Percentiles rank a stretch among this genome's conserved stretches.
Conservation (phyloP, 257 asterid species). For the Przewalskia tangutica region DNA sequence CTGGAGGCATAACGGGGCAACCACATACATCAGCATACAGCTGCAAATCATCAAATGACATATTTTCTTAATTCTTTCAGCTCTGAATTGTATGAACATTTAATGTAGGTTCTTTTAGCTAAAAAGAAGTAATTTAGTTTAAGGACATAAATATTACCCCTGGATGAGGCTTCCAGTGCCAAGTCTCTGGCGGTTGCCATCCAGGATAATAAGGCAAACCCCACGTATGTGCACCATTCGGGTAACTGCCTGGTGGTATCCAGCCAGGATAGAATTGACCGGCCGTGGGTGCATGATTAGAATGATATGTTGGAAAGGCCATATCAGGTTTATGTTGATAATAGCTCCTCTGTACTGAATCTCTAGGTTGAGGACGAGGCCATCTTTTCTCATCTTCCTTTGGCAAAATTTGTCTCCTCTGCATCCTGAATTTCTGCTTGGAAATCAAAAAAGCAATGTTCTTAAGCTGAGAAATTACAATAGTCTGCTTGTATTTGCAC, state of each 20-base stretch:
- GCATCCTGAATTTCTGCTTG: constrained; percentile 41
- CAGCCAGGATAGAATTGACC: constrained; percentile 31
- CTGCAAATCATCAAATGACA: constrained; percentile 11
- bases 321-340: constrained; percentile 28
- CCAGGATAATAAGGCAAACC: constrained; percentile 32
- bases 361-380: constrained; percentile 25
- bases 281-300: constrained; percentile 12
- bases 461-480: not conserved
- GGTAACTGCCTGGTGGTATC: constrained; percentile 22
- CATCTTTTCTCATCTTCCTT: constrained; percentile 27
- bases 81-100: not conserved
- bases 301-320: constrained; percentile 36
- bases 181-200: constrained; percentile 29
- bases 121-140: constrained; percentile 9
- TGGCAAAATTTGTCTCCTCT: constrained; percentile 35
- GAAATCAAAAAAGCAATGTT: not conserved
- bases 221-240: constrained; percentile 25
- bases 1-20: constrained; percentile 37
- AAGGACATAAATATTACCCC: constrained; percentile 18
- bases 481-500: not conserved
- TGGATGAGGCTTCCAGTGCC: constrained; percentile 33
- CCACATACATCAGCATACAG: constrained; percentile 44
- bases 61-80: not conserved
- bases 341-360: constrained; percentile 18
- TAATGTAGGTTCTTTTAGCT: not conserved